Evolutionary conservation across 495 filamentous ascomycete species (phyloP).

Genomic region (Neurospora sp.): DNA sequence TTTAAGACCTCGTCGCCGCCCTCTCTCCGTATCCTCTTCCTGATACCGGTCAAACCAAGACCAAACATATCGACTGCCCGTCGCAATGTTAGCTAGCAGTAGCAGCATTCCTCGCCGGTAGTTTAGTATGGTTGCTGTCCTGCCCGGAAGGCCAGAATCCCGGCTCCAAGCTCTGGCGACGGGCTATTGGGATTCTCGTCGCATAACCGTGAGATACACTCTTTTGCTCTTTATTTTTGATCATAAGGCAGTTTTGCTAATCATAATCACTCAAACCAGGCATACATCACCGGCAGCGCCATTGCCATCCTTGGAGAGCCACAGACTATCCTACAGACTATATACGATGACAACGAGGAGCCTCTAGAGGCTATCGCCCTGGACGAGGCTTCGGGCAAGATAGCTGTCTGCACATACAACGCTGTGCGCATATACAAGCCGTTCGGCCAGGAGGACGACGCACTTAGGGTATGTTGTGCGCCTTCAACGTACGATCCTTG

Average conservation of each 20-base stretch:
- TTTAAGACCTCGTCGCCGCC: background rate
- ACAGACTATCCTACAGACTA: slow-evolving; percentile 73
- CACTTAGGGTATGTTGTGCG: slow-evolving; percentile 46
- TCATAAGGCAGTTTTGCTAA: background rate
- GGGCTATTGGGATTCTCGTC: slow-evolving; percentile 69
- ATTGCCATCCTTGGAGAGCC: slow-evolving; percentile 71
- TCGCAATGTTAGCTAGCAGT: background rate
- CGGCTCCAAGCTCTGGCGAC: slow-evolving; percentile 84
- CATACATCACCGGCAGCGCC: slow-evolving; percentile 82
- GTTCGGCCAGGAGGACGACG: slow-evolving; percentile 58
- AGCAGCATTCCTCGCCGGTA: background rate
- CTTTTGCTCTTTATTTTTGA: background rate
- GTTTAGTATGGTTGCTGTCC: slow-evolving; percentile 56
- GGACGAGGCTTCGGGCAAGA: slow-evolving; percentile 74
- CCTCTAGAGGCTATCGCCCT: slow-evolving; percentile 64
- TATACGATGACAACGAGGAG: slow-evolving; percentile 71
- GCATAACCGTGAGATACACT: slow-evolving; percentile 56
- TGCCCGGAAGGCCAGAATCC: slow-evolving; percentile 83
- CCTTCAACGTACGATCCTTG: background rate
- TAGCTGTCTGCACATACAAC: slow-evolving; percentile 59
- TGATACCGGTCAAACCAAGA: background rate
- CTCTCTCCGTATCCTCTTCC: background rate
- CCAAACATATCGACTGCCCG: background rate
- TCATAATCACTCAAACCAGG: slow-evolving; percentile 35
- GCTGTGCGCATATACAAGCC: slow-evolving; percentile 71